Evolutionary conservation across 192 early-diverging fungal genomes (phyloP), one percentile per base, ranked within the genome.

Genomic region (Umbelopsis sp.): DNA sequence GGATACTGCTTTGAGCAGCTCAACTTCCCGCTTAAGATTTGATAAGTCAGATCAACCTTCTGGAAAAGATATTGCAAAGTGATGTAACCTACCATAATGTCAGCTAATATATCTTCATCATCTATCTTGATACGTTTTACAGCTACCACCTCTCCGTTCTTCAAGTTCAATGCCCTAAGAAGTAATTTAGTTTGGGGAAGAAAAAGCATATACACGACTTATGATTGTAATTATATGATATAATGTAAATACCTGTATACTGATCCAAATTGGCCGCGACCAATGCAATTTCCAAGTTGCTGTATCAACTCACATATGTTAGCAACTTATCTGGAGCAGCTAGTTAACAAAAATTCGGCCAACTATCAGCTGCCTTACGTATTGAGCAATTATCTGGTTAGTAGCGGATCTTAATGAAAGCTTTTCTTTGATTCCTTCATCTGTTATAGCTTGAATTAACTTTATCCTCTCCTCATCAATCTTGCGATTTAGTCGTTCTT

Each of bases 211-310:
- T 54, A 72, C 16, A 25, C 38, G 12, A 11, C n/a, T 16, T n/a
- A n/a, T n/a, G n/a, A n/a, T n/a, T n/a, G n/a, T n/a, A n/a, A n/a
- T n/a, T n/a, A n/a, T n/a, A n/a, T n/a, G n/a, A n/a, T n/a, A 11
- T 31, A 7, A 56, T 47, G 34, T 51, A 3, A 1, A 38, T 34
- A 90, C 89, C 81, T 85, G 75, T 96, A 94, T 11, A 97, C 95
- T 3, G 93, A 82, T 14, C 94, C 95, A 80, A 95, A 97, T 69
- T 97, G 93, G 11, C 95, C 95, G 44, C 88, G 86, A 5, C 95
- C 95, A 66, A 97, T 97, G 62, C 92, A 91, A 69, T 91, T 91
- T n/a, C 94, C 95, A 9, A 97, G 73, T 80, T 92, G 91, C 81
- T 92, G 82, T 70, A 77, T 74, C 54, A 73, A 21, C 14, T 49